Evolutionary conservation across 371 early-diverging fungal species (phyloP).

Genomic region (Saksenaea vasiformis): DNA sequence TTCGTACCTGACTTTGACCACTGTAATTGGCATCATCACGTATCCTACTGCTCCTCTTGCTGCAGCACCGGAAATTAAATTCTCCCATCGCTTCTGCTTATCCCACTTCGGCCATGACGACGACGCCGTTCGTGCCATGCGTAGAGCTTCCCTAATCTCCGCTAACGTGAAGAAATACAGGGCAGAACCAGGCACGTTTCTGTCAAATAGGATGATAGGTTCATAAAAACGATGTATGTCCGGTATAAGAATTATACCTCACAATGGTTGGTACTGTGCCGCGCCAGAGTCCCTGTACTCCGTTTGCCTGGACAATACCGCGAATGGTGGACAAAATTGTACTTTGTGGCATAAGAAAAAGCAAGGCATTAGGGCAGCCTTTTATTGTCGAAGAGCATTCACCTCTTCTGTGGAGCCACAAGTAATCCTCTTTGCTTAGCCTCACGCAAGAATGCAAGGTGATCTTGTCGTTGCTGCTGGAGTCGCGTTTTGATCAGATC

Average conservation of each 20-base stretch:
- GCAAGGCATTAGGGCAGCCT: conserved; percentile 1
- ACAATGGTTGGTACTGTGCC: conserved; percentile 86
- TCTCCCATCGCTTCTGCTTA: conserved; percentile 54
- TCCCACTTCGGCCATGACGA: conserved; percentile 19
- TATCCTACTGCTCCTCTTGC: conserved; percentile 88
- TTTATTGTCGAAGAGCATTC: conserved; percentile 4
- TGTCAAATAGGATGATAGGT: conserved; percentile 11
- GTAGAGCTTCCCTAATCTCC: conserved; percentile 48
- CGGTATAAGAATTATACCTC: conserved; percentile 50
- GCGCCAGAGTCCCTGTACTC: conserved; percentile 86
- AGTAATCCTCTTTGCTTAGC: conserved; percentile 35
- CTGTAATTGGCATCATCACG: conserved; percentile 93
- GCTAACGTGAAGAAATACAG: conserved; percentile 75
- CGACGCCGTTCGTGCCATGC: conserved; percentile 30
- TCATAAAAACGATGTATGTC: neutral
- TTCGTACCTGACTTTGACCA: conserved; percentile 94
- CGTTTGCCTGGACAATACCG: conserved; percentile 62
- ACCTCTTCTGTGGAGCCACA: conserved; percentile 36
- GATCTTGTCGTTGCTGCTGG: conserved; percentile 69
- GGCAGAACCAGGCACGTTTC: conserved; percentile 87
- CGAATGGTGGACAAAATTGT: conserved; percentile 59
- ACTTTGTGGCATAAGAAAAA: conserved; percentile 26
- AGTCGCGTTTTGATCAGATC: conserved; percentile 89
- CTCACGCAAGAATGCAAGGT: conserved; percentile 53
- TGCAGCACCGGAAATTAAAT: conserved; percentile 76